phyloP scores from a whole-genome alignment of 2,329 filamentous ascomycete species.

The Emergomyces pasteurianus region DNA sequence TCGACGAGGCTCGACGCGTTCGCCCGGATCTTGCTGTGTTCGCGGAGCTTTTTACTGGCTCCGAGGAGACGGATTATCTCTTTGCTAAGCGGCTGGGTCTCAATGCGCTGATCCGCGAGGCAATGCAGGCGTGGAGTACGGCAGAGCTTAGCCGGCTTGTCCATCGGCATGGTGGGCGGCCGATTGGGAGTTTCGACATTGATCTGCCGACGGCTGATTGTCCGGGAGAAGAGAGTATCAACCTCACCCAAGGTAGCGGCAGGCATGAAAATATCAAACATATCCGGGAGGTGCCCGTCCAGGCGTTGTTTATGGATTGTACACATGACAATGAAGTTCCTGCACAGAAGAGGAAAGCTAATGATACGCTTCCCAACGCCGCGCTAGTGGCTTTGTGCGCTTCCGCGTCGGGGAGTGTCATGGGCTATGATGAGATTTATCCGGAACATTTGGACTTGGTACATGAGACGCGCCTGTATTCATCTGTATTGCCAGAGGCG shows the following conservation, averaged over 20 bases:
- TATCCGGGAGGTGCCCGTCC: conserved; percentile 78
- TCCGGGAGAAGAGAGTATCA: neutral
- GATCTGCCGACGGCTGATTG: conserved; percentile 60
- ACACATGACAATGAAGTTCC: conserved; percentile 97
- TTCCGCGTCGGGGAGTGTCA: conserved; percentile 87
- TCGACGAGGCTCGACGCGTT: conserved; percentile 83
- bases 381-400: conserved; percentile 93
- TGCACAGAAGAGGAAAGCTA: conserved; percentile 84
- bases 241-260: conserved; percentile 27
- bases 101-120: conserved; percentile 84
- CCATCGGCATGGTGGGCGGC: conserved; percentile 82
- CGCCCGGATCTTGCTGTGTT: conserved; percentile 83
- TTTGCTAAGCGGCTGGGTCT: conserved; percentile 90
- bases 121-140: conserved; percentile 97
- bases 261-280: conserved; percentile 55
- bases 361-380: conserved; percentile 87
- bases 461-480: conserved; percentile 73
- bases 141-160: conserved; percentile 85
- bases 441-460: conserved; percentile 89
- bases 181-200: conserved; percentile 95
- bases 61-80: conserved; percentile 89
- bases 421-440: conserved; percentile 96
- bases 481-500: conserved; percentile 57
- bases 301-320: conserved; percentile 97
- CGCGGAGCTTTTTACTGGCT: conserved; percentile 90